Conservation (phyloP, 73 alveolate genomes). For the Paramecium tetraurelia region DNA sequence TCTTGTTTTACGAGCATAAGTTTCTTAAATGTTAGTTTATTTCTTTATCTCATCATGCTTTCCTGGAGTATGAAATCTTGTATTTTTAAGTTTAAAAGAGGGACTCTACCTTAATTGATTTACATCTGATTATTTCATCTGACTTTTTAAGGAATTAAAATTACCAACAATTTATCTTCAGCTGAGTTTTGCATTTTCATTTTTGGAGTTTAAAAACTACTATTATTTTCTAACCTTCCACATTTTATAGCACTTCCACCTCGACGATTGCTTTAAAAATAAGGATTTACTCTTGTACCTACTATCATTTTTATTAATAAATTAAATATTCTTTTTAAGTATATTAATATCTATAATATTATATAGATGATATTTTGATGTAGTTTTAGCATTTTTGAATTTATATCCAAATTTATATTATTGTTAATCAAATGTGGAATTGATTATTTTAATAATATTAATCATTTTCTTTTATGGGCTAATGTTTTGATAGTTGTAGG, state of each 20-base stretch:
- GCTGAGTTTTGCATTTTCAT: background rate
- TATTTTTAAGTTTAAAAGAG: slow-evolving; percentile 7
- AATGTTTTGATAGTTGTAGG: background rate
- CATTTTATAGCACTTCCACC: background rate
- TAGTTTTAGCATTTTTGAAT: background rate
- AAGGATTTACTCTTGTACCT: background rate
- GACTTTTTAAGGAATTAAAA: background rate
- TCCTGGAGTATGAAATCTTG: slow-evolving; percentile 1
- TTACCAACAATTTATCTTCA: background rate
- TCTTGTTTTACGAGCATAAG: slow-evolving; percentile 8
- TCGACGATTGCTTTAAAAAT: background rate
- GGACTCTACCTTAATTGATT: background rate
- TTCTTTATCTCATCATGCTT: background rate
- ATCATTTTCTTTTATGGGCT: background rate
- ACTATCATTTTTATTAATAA: background rate
- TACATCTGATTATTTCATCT: background rate
- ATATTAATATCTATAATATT: background rate
- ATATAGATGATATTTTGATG: background rate
- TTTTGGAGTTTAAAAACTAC: background rate
- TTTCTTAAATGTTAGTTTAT: background rate
- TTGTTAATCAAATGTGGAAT: background rate
- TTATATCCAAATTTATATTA: background rate
- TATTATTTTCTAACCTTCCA: background rate
- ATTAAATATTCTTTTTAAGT: background rate
- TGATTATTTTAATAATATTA: background rate